Evolutionary conservation across 371 early-diverging fungal species (phyloP).

Genomic region (Chytridium lagenaria): DNA sequence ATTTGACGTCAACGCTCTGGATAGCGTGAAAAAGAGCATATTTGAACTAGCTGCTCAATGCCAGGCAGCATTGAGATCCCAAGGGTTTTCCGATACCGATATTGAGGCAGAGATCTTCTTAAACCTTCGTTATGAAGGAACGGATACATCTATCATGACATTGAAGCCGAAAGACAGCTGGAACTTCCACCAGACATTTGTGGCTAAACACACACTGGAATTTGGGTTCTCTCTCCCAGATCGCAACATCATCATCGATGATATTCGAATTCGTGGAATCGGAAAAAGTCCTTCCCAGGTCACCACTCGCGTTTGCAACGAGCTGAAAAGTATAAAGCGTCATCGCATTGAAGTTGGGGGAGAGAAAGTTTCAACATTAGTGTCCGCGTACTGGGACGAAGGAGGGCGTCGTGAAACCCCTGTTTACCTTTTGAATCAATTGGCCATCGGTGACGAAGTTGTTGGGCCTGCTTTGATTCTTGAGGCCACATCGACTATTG

Average conservation of each 20-base stretch:
- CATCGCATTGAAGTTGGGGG: conserved; percentile 23
- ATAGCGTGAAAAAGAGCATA: conserved; percentile 60
- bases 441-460: conserved; percentile 69
- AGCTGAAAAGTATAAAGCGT: conserved; percentile 45
- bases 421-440: conserved; percentile 70
- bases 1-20: conserved; percentile 45
- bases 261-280: conserved; percentile 88
- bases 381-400: conserved; percentile 83
- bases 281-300: conserved; percentile 53
- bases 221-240: conserved; percentile 89
- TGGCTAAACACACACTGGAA: conserved; percentile 77
- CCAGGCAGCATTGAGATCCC: conserved; percentile 51
- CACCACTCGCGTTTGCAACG: conserved; percentile 37
- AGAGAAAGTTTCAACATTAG: conserved; percentile 11
- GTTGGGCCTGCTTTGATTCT: conserved; percentile 90
- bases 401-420: conserved; percentile 71
- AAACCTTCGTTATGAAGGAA: conserved; percentile 92
- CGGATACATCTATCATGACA: conserved; percentile 94
- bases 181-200: conserved; percentile 63
- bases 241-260: conserved; percentile 87
- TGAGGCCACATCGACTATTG: conserved; percentile 85
- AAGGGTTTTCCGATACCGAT: conserved; percentile 70
- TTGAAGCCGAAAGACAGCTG: conserved; percentile 64
- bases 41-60: conserved; percentile 55
- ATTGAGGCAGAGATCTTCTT: conserved; percentile 74